These are phyloP conservation scores for Durotheca rogersii DNA, from an alignment of 495 filamentous ascomycete species.

Conservation along the genomic window DNA sequence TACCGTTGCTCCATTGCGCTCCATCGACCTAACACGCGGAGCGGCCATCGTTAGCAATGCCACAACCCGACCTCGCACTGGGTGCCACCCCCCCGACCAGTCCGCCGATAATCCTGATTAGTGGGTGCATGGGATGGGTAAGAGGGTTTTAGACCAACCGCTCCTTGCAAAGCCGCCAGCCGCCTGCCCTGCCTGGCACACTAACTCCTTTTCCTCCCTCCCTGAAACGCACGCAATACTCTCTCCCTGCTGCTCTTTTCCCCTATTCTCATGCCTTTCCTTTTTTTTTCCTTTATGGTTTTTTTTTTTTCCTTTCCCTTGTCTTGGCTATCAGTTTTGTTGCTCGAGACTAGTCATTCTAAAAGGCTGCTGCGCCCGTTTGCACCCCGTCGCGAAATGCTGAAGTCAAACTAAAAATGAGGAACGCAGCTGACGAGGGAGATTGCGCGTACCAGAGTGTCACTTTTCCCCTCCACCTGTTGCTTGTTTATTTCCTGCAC, in stretches of 20 bases:
- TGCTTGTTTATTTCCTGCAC: neutral
- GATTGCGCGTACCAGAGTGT: constrained; percentile 21
- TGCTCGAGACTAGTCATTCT: constrained; percentile 2
- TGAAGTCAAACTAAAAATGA: constrained; percentile 19
- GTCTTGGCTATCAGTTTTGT: constrained; percentile 6
- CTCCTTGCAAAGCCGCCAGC: constrained; percentile 10
- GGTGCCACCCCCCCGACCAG: constrained; percentile 18
- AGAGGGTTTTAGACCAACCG: constrained; percentile 32
- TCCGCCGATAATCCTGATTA: constrained; percentile 16
- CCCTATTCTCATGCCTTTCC: constrained; percentile 29
- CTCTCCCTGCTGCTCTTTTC: constrained; percentile 22
- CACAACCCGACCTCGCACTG: constrained; percentile 20
- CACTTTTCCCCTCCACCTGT: constrained; percentile 4
- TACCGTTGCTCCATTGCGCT: too few species aligned
- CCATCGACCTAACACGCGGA: too few species aligned
- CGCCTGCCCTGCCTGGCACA: constrained; percentile 21
- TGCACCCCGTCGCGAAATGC: constrained; percentile 6
- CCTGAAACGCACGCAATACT: constrained; percentile 37
- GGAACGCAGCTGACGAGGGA: too few species aligned
- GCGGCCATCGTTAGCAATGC: constrained; percentile 20
- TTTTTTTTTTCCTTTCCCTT: neutral
- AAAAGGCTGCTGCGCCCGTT: constrained; percentile 4
- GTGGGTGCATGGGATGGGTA: constrained; percentile 10
- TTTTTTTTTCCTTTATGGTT: constrained; percentile 25
- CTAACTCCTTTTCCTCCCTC: constrained; percentile 29